Evolutionary conservation across 2,329 filamentous ascomycete genomes (phyloP), one percentile per base, ranked within the genome.

Genomic region (Pseudopyricularia cyperi): DNA sequence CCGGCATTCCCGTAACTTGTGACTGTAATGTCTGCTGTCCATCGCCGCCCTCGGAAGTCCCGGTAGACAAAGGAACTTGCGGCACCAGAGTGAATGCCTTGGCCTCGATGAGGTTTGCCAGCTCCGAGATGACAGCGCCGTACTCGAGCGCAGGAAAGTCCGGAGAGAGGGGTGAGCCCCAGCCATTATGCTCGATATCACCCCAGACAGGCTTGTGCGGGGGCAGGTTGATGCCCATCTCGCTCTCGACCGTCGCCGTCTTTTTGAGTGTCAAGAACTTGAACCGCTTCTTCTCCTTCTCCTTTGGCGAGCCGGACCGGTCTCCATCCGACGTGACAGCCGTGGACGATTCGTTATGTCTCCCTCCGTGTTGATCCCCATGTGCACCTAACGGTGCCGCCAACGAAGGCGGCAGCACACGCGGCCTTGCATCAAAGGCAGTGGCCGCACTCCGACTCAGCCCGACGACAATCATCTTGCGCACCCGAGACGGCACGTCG

Each of bases 101-200:
- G 9, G 88, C 91, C 70, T 97, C 91, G 56, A 97, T 87, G 28
- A 97, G 75, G 62, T 94, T 85, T 1, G 90, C 88, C 24, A 98
- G 74, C 66, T 97, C 91, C 35, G 78, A 75, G 17, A 96, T 74
- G 24, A 98, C 88, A 2, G 82, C 81, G 59, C 75, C 77, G 66
- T 95, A 97, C 57, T 94, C 82, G n/a, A 97, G 69, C 61, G 88
- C 81, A 4, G 88, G 82, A 17, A 93, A 69, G 61, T 93, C 86
- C 8, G 77, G 71, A 1, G 81, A 85, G 30, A 79, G 77, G 6
- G 91, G 91, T 2, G 89, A 87, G 2, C 85, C 85, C 91, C 93
- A 97, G 50, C 91, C 93, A 15, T 82, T 74, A 63, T 98, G 93
- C 54, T 87, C 80, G 51, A 97, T 81, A n/a, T 80, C 70, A 22